Evolutionary conservation across 2,329 filamentous ascomycete genomes (phyloP), one percentile per base, ranked within the genome.

Genomic region (Diaporthe caulivora): DNA sequence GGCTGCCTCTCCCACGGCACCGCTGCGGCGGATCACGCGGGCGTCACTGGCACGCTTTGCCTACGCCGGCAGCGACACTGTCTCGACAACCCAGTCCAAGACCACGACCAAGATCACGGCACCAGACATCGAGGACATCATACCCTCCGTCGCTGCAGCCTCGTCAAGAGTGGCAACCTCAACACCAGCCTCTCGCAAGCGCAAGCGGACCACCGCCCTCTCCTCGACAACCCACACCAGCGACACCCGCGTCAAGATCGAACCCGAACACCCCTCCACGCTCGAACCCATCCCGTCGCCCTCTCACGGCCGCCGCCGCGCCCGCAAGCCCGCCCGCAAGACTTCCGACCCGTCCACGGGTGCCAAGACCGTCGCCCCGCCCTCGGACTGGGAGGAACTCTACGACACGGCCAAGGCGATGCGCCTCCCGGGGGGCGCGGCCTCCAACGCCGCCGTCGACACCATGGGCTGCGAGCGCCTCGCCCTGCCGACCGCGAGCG

Each of bases 391-490:
- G 97, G 91, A 95, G 75, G 89, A 92, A 72, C 91, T 98, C 72
- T 99, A 98, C 83, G 84, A 88, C 44, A 84, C 90, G 0, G 93
- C 97, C 57, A 92, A 92, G 79, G 88, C 90, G 79, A 98, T 98
- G 95, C 92, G 91, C 2, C 81, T 83, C 2, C 81, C 83, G 6
- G 67, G 74, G 3, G 88, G 87, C 9, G 79, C 83, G 84, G 84
- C 93, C 80, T 80, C 89, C 85, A 83, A 93, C 89, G 97, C 97
- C 0, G 94, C 96, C 0, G 97, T 99, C 15, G 97, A 99, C 82
- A 98, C 96, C 0, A 98, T 98, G 95, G 97, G 97, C 15, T 99
- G 97, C 83, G 95, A 95, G 83, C 89, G 90, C 10, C 87, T 97
- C 13, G 94, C 93, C 3, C 84, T 87, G 62, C 81, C 84, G 21